Percentiles rank a stretch among this genome's conserved stretches.
Conservation (phyloP, 768 basidiomycete species). For the Russula virescens region DNA sequence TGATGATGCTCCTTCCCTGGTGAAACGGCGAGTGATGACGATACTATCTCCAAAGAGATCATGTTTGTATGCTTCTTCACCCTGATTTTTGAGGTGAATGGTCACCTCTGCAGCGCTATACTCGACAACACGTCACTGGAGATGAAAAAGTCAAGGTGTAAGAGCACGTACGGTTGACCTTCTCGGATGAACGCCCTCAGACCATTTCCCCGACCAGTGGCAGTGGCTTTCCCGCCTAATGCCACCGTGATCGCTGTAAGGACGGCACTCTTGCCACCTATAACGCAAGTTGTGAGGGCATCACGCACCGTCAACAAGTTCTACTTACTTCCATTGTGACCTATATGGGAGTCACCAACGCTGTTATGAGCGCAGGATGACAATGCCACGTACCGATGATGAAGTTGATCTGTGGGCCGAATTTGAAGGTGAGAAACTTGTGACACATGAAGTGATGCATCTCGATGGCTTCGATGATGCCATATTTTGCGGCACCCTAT, state of each 20-base stretch:
- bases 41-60: conserved; percentile 86
- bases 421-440: conserved; percentile 70
- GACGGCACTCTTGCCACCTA: conserved; percentile 94
- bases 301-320: background rate
- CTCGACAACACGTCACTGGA: conserved; percentile 5
- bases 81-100: conserved; percentile 81
- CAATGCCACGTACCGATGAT: conserved; percentile 63
- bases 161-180: conserved; percentile 61
- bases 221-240: conserved; percentile 87
- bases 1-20: conserved; percentile 61
- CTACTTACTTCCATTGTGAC: conserved; percentile 86
- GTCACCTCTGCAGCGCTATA: conserved; percentile 66
- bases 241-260: conserved; percentile 90
- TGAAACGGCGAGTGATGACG: conserved; percentile 74
- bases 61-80: conserved; percentile 81
- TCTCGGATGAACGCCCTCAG: conserved; percentile 83
- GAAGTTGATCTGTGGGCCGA: conserved; percentile 95
- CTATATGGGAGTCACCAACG: conserved; percentile 33
- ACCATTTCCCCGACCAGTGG: conserved; percentile 83
- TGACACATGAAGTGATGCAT: conserved; percentile 98
- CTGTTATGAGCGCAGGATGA: background rate
- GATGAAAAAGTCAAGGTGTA: background rate
- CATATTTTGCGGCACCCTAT: conserved; percentile 77
- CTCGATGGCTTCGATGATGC: conserved; percentile 81
- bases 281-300: background rate